These are phyloP conservation scores for Rhynchospora tenuis DNA, from an alignment of 176 grass and related monocot species.

Conservation along the genomic window DNA sequence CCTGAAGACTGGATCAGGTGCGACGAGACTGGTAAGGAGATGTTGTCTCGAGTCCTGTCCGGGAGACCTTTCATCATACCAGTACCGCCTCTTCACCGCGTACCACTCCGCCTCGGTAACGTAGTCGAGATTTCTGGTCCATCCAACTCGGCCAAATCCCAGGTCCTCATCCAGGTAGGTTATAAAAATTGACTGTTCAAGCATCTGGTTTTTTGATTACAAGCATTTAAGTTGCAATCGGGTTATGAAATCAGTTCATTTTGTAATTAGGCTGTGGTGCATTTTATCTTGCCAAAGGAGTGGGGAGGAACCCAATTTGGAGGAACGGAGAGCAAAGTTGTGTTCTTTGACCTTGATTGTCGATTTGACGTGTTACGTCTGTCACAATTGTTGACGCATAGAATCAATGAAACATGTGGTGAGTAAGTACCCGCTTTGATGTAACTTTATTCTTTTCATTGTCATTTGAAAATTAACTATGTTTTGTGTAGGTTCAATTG, in stretches of 20 bases:
- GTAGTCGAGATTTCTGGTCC: slow-evolving; percentile 85
- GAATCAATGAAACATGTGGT: slow-evolving; percentile 37
- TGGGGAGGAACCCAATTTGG: slow-evolving; percentile 64
- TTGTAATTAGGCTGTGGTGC: slow-evolving; percentile 53
- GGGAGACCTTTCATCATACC: slow-evolving; percentile 56
- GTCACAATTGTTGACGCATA: slow-evolving; percentile 51
- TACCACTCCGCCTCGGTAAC: slow-evolving; percentile 74
- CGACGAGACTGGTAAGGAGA: slow-evolving; percentile 56
- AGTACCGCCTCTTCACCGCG: slow-evolving; percentile 73
- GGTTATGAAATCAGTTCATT: neutral
- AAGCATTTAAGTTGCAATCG: neutral
- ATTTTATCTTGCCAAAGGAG: slow-evolving; percentile 78
- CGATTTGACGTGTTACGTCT: slow-evolving; percentile 77
- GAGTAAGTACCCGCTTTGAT: slow-evolving; percentile 18
- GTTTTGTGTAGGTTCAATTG: slow-evolving; percentile 37
- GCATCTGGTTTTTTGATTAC: neutral
- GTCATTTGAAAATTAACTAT: neutral
- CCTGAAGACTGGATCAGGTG: slow-evolving; percentile 51
- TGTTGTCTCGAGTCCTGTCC: slow-evolving; percentile 53
- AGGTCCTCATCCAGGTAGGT: slow-evolving; percentile 68
- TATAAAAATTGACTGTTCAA: neutral
- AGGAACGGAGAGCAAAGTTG: slow-evolving; percentile 52
- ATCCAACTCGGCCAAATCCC: slow-evolving; percentile 79
- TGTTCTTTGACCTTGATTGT: slow-evolving; percentile 84
- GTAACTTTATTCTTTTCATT: neutral